Base-by-base conservation (phyloP, 306 rosid genomes). In the Cyclanthera cordifolia region DNA sequence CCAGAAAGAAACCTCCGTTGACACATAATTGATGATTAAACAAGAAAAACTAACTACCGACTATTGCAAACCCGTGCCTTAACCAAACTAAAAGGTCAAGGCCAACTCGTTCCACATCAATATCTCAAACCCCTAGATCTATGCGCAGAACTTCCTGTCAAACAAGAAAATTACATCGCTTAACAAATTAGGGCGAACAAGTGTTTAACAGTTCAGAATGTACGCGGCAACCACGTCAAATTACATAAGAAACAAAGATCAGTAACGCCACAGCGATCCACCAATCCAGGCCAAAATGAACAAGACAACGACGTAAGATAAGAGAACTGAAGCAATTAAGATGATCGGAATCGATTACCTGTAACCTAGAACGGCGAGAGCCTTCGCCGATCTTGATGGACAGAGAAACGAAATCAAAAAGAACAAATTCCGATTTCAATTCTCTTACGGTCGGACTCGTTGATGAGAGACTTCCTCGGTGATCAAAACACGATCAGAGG, bases 311-410 rank as follows among this genome's bases (percentile, higher is more conserved):
- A 6, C 32, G 3, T 39, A 8, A 63, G 48, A 46, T n/a, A n/a
- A n/a, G n/a, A 41, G 58, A 55, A 46, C 57, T n/a, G 24, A 53
- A 56, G 71, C 19, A 8, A 24, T 30, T 19, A 51, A 24, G 45
- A 48, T 39, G 20, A 75, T 49, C 8, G 57, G 77, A 69, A 55
- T 28, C 27, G 57, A 77, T 73, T 52, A 90, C 87, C 67, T 50
- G 79, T 52, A 60, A 79, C 80, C 74, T 70, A 78, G 84, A 76
- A 78, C 78, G 79, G 81, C 81, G 85, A 83, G 83, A 9, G 25
- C 67, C 56, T 28, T 75, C 72, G 64, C 11, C 8, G 66, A 72
- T 51, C 71, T 65, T 63, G 68, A 73, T 58, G 50, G 63, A 32
- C 56, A 77, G 48, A 75, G 75, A 48, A 9, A 45, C 61, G 32